Evolutionary conservation across 345 rosid species (phyloP), one percentile per base, ranked within the genome.

Genomic region (Brassica nigra): DNA sequence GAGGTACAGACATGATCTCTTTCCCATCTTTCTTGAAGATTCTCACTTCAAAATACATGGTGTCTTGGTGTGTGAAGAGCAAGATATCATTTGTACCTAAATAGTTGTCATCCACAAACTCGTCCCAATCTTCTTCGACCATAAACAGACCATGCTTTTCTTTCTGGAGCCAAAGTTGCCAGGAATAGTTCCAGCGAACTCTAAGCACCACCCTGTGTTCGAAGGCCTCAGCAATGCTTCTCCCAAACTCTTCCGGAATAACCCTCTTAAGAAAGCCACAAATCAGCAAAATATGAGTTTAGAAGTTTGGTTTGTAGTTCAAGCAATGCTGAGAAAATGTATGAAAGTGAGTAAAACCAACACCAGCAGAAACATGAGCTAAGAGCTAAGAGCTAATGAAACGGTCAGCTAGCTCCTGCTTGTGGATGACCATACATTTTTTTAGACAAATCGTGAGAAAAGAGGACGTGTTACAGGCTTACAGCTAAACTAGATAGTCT

Each of bases 91-190:
- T 33, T 8, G 71, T 44, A 18, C 34, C 49, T 74, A 80, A 52
- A 8, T 4, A n/a, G 20, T 80, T 80, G 37, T 69, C 71, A 62
- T 80, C 67, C 2, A 80, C 79, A 80, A 80, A 80, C 49, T 62
- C 79, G 62, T 80, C 27, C 83, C 83, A 80, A 18, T 74, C 76
- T 74, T 80, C 61, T 80, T 80, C 10, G 0, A 16, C 5, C 66
- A 80, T 80, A 14, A 62, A 54, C 37, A 74, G 27, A 69, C 65
- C 76, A 1, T 74, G 7, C 37, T 68, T 62, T 0, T 72, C 78
- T 72, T 20, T 68, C 2, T 66, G 5, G 1, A 77, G 62, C 84
- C 76, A 74, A n/a, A 62, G 8, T 6, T 67, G 74, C 82, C 82
- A 79, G 0, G 82, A 79, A 52, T 62, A 74, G 0, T 61, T 74